A percentile compares a stretch with the other conserved stretches of the same genome.
phyloP scores from a whole-genome alignment of 345 rosid species.

The Murraya koenigii region DNA sequence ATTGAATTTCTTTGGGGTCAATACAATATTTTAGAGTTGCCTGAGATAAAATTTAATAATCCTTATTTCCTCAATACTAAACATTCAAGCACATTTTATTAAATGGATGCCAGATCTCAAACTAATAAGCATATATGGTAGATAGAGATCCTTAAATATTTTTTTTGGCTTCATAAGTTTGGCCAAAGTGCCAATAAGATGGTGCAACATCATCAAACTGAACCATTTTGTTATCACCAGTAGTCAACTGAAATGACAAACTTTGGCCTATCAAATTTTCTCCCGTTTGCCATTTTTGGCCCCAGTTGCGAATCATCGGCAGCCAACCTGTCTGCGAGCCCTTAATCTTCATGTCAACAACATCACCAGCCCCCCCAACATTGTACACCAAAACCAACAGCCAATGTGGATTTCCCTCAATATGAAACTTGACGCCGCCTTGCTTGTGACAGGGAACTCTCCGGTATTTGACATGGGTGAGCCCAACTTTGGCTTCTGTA shows the following conservation, averaged over 20 bases:
- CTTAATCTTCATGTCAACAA: slow-evolving; percentile 26
- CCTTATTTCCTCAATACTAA: too few species aligned
- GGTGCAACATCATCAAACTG: slow-evolving; percentile 32
- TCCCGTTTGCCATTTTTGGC: slow-evolving; percentile 46
- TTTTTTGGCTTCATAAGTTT: background rate
- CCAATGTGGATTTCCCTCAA: slow-evolving; percentile 29
- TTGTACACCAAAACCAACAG: slow-evolving; percentile 31
- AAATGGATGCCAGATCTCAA: too few species aligned
- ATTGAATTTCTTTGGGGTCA: too few species aligned
- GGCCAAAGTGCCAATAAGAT: slow-evolving; percentile 43
- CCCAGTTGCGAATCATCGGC: slow-evolving; percentile 53
- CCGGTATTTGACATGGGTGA: slow-evolving; percentile 38
- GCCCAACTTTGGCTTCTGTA: slow-evolving; percentile 22
- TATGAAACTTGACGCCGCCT: slow-evolving; percentile 42
- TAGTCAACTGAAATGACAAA: slow-evolving; percentile 42
- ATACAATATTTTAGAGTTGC: too few species aligned
- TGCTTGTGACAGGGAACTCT: slow-evolving; percentile 35
- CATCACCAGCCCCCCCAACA: slow-evolving; percentile 61
- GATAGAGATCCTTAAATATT: too few species aligned
- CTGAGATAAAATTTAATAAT: too few species aligned
- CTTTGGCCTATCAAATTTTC: slow-evolving; percentile 31
- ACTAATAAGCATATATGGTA: too few species aligned
- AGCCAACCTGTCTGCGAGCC: slow-evolving; percentile 37
- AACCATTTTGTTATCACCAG: slow-evolving; percentile 34
- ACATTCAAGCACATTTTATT: too few species aligned